Conservation (phyloP, 2,329 filamentous ascomycete species). For the Mollisia scopiformis region DNA sequence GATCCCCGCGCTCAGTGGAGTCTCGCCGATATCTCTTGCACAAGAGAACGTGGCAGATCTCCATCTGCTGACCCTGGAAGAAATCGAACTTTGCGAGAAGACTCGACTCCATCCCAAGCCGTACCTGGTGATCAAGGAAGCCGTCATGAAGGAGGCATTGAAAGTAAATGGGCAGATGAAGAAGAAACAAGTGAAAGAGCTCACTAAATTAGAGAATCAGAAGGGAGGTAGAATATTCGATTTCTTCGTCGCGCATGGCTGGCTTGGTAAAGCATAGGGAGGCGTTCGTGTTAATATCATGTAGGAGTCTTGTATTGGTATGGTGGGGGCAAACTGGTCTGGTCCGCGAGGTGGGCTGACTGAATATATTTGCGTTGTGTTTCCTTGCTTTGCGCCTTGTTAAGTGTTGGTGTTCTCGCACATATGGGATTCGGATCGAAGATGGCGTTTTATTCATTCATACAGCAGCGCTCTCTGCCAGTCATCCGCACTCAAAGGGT, state of each 20-base stretch:
- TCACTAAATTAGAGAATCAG: slow-evolving; percentile 80
- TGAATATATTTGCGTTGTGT: background rate
- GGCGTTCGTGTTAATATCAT: background rate
- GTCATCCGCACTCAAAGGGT: background rate
- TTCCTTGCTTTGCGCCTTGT: too few species aligned
- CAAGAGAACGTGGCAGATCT: slow-evolving; percentile 72
- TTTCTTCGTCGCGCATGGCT: slow-evolving; percentile 91
- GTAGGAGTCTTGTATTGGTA: background rate
- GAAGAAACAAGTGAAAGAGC: slow-evolving; percentile 90
- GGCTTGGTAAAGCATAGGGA: slow-evolving; percentile 78
- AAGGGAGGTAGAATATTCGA: slow-evolving; percentile 90
- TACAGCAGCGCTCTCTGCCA: background rate
- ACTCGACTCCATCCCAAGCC: slow-evolving; percentile 90
- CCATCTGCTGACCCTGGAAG: slow-evolving; percentile 83
- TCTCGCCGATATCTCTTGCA: slow-evolving; percentile 46
- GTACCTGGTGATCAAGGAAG: slow-evolving; percentile 92
- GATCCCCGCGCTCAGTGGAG: slow-evolving; percentile 48
- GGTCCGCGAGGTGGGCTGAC: background rate
- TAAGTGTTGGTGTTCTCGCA: background rate
- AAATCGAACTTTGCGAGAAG: slow-evolving; percentile 82
- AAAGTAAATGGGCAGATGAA: slow-evolving; percentile 87
- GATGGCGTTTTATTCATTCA: background rate
- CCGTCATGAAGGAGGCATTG: slow-evolving; percentile 86
- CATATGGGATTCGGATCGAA: background rate
- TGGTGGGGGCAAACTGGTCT: slow-evolving; percentile 3